Evolutionary conservation across 768 basidiomycete genomes (phyloP), one percentile per base, ranked within the genome.

Genomic region (Russula abietina): DNA sequence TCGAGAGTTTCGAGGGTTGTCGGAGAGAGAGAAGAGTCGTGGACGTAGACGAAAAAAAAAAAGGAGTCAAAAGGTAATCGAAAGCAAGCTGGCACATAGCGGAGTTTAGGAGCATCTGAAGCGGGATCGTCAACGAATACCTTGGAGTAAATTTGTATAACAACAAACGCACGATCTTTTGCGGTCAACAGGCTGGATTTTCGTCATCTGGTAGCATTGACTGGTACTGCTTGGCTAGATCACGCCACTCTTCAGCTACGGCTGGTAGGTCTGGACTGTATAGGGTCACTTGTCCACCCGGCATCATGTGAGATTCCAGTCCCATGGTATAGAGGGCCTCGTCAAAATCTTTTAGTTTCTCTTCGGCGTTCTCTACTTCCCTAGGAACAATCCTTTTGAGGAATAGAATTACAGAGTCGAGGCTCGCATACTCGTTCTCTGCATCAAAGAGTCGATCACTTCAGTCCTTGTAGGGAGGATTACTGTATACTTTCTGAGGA

Each of bases 11-110:
- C 80, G 82, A 30, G 89, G 28, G 28, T 30, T 98, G 33, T 78
- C 94, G 57, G 81, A 87, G 52, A 69, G 81, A 89, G 71, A 84
- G 87, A 64, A 78, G 87, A 46, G 91, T 98, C 2, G 82, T 91
- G 53, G 83, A 88, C 55, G 89, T 95, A 53, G 81, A 86, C 52
- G 80, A n/a, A n/a, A 79, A 88, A 2, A 84, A 89, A 79, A n/a
- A n/a, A 86, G 12, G 85, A 84, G 28, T 5, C 92, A 91, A 74
- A 74, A 73, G 2, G 86, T 91, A 30, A 89, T 95, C 26, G 81
- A 63, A 69, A 66, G 61, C n/a, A n/a, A 63, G 10, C 39, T 39
- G 9, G 30, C 46, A 24, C 30, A 22, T 39, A 26, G 24, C 11
- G 32, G 50, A 30, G 55, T 46, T 46, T 59, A n/a, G 50, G 62